Evolutionary conservation across 148 eudicot species (phyloP), one percentile per base, ranked within the genome.

Genomic region (Vaccinium vitisidaea): DNA sequence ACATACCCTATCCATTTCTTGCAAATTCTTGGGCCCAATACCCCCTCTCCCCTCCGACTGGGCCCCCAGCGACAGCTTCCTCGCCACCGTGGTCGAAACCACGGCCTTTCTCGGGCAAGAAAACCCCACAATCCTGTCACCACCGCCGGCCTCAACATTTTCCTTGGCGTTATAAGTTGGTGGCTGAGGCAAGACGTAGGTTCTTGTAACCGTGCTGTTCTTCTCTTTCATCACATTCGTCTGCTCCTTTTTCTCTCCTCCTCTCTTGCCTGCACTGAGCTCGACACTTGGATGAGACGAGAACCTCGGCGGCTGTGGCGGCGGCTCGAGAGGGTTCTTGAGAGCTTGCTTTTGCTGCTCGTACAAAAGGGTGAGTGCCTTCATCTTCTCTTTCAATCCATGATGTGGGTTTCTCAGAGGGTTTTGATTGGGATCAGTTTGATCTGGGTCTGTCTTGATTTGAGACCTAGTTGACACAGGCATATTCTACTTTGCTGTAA

Each of bases 391-490:
- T 77, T 95, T 95, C 84, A 95, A 87, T 0, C 97, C 98, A 87
- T 94, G 90, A 74, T 95, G 98, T 3, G 97, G 98, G 85, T 94
- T 95, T 83, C 94, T 87, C 58, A 90, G 84, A 27, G 87, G 82
- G 80, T 79, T 73, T 86, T 81, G 85, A 43, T 67, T 79, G 18
- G 67, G 56, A 5, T 85, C 89, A 85, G 83, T 84, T 63, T 86
- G 87, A 8, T 88, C 86, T 81, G 91, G 88, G 82, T 14, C 61
- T 39, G 76, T 78, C 83, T 75, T 85, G 83, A 91, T 90, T 70
- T 93, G 92, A 54, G 98, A 92, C 89, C 98, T 92, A 81, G 98
- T 95, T 75, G 95, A 89, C 23, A 95, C 98, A 71, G 98, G 95
- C 98, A 95, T 65, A 6, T 95, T 87, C 84, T 85, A 55, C 48